A percentile compares a stretch with the other conserved stretches of the same genome.
Evolutionary conservation across 2,329 filamentous ascomycete species (phyloP).

Genomic region (Balansia obtecta): DNA sequence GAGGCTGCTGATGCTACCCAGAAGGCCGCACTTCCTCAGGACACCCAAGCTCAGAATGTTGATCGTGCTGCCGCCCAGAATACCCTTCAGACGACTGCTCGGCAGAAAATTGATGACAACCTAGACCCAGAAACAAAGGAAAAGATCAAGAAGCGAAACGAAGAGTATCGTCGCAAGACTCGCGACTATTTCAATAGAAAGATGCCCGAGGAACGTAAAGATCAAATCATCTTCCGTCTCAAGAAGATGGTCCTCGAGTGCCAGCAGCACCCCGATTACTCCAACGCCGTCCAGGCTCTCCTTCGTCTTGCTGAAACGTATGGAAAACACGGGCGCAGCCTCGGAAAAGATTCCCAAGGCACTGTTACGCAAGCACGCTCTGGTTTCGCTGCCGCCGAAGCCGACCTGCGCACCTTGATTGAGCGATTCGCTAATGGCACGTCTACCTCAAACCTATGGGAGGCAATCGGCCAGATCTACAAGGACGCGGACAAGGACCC

Average conservation of each 20-base stretch:
- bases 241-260: slow-evolving; percentile 98
- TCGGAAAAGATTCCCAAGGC: slow-evolving; percentile 52
- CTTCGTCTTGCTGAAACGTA: slow-evolving; percentile 79
- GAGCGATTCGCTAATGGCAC: slow-evolving; percentile 95
- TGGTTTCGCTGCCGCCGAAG: slow-evolving; percentile 58
- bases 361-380: slow-evolving; percentile 63
- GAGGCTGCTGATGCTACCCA: slow-evolving; percentile 46
- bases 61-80: slow-evolving; percentile 27
- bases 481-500: slow-evolving; percentile 73
- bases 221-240: slow-evolving; percentile 81
- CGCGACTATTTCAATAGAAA: slow-evolving; percentile 74
- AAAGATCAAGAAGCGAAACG: slow-evolving; percentile 29
- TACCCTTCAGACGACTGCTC: slow-evolving; percentile 29
- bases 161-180: slow-evolving; percentile 35
- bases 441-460: slow-evolving; percentile 74
- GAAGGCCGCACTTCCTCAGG: slow-evolving; percentile 37
- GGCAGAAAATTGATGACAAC: slow-evolving; percentile 48
- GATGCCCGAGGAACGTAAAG: slow-evolving; percentile 82
- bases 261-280: slow-evolving; percentile 89
- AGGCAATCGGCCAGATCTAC: slow-evolving; percentile 77
- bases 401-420: slow-evolving; percentile 67
- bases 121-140: slow-evolving; percentile 52
- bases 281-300: slow-evolving; percentile 79
- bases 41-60: slow-evolving; percentile 34
- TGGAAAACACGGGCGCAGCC: slow-evolving; percentile 54